Percentiles rank a stretch among this genome's conserved stretches.
Conservation (phyloP, 2,329 filamentous ascomycete species). For the Penicillium brasilianum region DNA sequence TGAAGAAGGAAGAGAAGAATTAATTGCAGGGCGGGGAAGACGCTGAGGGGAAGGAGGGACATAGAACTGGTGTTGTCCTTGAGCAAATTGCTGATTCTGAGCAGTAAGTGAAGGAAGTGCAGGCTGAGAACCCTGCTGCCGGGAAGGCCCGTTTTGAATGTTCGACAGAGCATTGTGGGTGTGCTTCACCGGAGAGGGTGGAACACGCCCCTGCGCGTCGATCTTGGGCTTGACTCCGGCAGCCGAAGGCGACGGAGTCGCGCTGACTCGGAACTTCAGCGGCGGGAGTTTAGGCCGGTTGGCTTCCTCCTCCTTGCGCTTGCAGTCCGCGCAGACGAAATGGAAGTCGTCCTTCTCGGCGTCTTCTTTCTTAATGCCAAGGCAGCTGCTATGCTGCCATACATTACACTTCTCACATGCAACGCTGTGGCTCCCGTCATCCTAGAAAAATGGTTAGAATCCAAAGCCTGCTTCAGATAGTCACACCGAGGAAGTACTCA, state of each 20-base stretch:
- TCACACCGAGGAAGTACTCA: conserved; percentile 38
- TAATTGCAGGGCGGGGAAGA: conserved; percentile 31
- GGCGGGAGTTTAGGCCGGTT: conserved; percentile 66
- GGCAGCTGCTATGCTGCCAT: conserved; percentile 96
- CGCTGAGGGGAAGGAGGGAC: conserved; percentile 39
- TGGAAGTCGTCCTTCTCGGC: conserved; percentile 86
- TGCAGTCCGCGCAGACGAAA: conserved; percentile 82
- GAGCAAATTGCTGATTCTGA: background rate
- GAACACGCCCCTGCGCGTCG: conserved; percentile 22
- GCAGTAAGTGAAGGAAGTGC: conserved; percentile 18
- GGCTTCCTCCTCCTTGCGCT: conserved; percentile 67
- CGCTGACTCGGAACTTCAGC: conserved; percentile 62
- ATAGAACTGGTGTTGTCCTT: conserved; percentile 21
- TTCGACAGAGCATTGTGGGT: conserved; percentile 22
- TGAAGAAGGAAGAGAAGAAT: conserved; percentile 27
- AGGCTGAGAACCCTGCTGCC: conserved; percentile 21
- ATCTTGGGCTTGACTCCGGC: conserved; percentile 29
- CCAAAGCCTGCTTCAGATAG: background rate
- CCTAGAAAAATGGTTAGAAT: conserved; percentile 52
- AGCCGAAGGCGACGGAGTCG: conserved; percentile 52
- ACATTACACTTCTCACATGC: conserved; percentile 92
- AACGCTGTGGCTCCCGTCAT: conserved; percentile 92
- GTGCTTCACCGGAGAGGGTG: conserved; percentile 36
- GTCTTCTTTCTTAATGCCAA: conserved; percentile 76
- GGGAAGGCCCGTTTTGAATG: conserved; percentile 30